A percentile compares a stretch with the other conserved stretches of the same genome.
Evolutionary conservation across 2,329 filamentous ascomycete species (phyloP).

Genomic region (Fusarium sp.): DNA sequence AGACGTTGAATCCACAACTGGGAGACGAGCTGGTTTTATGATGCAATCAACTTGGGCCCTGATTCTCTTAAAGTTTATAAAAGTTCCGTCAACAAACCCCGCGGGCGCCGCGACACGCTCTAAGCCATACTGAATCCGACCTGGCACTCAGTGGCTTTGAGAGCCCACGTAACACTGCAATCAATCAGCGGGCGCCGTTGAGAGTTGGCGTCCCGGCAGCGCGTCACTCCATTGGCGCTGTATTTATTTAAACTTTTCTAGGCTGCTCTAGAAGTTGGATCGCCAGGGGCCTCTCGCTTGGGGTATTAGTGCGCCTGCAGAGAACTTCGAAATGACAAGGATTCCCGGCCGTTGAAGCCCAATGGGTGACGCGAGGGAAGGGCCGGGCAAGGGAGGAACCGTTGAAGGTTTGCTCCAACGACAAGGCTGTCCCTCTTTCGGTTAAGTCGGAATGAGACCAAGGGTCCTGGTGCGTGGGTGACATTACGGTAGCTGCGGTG

Average conservation of each 20-base stretch:
- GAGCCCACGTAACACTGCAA: not conserved
- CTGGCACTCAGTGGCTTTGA: not conserved
- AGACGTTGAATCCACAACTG: not conserved
- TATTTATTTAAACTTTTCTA: conserved; percentile 1
- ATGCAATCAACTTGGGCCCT: not conserved
- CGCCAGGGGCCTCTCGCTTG: conserved; percentile 6
- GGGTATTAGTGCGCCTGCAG: not conserved
- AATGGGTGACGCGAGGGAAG: not conserved
- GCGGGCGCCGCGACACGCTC: not conserved
- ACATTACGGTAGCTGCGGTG: not conserved
- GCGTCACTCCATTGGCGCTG: conserved; percentile 8
- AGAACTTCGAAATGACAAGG: not conserved
- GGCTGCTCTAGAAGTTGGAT: not conserved
- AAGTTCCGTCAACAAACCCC: not conserved
- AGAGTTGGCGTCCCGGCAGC: not conserved
- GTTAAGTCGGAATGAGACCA: not conserved
- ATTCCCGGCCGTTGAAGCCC: not conserved
- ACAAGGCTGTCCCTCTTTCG: not conserved
- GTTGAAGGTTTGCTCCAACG: not conserved
- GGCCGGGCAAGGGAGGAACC: not conserved
- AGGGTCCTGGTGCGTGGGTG: not conserved
- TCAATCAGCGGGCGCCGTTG: conserved; percentile 18
- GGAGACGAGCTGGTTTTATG: not conserved
- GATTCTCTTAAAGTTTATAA: not conserved
- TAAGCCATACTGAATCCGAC: not conserved